These are phyloP conservation scores for Hericium coralloides DNA, from an alignment of 768 basidiomycete genomes.

Conservation along the genomic window DNA sequence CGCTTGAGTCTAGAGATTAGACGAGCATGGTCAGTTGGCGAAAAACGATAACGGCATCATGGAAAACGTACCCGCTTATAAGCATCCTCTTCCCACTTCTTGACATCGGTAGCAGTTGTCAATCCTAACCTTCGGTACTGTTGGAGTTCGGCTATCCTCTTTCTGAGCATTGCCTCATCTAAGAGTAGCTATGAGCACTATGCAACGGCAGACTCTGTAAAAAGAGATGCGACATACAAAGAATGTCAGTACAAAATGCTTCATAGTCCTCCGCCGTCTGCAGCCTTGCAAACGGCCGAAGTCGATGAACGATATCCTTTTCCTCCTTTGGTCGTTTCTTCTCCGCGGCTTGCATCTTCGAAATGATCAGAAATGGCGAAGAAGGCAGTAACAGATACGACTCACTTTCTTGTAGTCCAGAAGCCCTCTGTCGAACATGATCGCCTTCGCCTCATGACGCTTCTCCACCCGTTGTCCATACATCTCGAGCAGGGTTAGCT, in stretches of 20 bases:
- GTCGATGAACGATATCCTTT: constrained; percentile 78
- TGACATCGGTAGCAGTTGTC: constrained; percentile 78
- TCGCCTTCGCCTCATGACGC: constrained; percentile 71
- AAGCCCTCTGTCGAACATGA: constrained; percentile 89
- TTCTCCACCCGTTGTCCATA: constrained; percentile 86
- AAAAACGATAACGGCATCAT: background rate
- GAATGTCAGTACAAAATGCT: constrained; percentile 74
- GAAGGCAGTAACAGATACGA: background rate
- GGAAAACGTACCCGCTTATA: constrained; percentile 54
- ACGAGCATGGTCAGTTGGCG: constrained; percentile 2
- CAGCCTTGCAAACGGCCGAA: constrained; percentile 84
- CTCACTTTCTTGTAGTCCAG: constrained; percentile 91
- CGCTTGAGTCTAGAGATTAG: constrained; percentile 42
- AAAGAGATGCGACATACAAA: constrained; percentile 50
- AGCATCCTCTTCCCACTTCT: constrained; percentile 76
- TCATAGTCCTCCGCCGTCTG: constrained; percentile 93
- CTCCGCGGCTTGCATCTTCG: constrained; percentile 82
- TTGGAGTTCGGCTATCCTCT: constrained; percentile 86
- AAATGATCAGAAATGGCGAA: constrained; percentile 3
- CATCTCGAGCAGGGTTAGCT: constrained; percentile 82
- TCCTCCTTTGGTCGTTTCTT: constrained; percentile 90
- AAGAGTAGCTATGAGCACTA: background rate
- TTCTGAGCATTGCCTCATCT: constrained; percentile 87
- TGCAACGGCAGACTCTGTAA: background rate
- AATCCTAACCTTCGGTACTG: constrained; percentile 83